A percentile compares a stretch with the other conserved stretches of the same genome.
phyloP scores from a whole-genome alignment of 495 filamentous ascomycete species.

The Parachaetomium inaequale region DNA sequence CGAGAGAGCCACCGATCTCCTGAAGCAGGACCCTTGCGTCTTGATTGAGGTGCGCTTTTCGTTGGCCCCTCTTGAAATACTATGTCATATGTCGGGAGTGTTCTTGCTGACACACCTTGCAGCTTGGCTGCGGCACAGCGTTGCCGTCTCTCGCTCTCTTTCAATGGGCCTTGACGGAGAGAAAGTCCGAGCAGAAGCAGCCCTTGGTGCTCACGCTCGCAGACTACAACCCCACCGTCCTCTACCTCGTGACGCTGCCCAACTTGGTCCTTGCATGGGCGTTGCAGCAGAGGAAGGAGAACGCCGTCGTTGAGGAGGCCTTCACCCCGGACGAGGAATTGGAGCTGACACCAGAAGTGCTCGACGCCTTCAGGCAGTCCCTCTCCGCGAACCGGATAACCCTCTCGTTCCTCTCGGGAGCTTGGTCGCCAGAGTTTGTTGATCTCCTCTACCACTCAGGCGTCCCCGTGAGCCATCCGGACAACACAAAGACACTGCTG shows the following conservation, averaged over 20 bases:
- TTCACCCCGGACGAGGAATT: constrained; percentile 62
- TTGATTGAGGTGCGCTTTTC: constrained; percentile 67
- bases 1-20: constrained; percentile 56
- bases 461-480: constrained; percentile 20
- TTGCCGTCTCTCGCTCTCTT: constrained; percentile 78
- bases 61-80: too few relatives aligned
- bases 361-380: constrained; percentile 57
- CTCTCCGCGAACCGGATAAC: constrained; percentile 55
- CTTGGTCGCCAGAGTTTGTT: constrained; percentile 71
- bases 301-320: constrained; percentile 35
- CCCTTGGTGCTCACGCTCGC: constrained; percentile 65
- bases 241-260: constrained; percentile 81
- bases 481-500: constrained; percentile 47
- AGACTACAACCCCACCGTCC: constrained; percentile 85
- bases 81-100: too few relatives aligned
- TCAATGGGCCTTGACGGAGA: constrained; percentile 55
- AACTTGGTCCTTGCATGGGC: constrained; percentile 85
- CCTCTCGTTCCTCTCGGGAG: constrained; percentile 75
- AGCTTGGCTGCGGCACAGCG: constrained; percentile 91
- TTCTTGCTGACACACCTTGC: constrained; percentile 25
- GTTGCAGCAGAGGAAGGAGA: constrained; percentile 35
- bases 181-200: constrained; percentile 25
- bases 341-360: constrained; percentile 63
- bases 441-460: constrained; percentile 45
- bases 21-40: constrained; percentile 43